Evolutionary conservation across 2,329 filamentous ascomycete species (phyloP).

Genomic region (Nannizziopsis barbatae): DNA sequence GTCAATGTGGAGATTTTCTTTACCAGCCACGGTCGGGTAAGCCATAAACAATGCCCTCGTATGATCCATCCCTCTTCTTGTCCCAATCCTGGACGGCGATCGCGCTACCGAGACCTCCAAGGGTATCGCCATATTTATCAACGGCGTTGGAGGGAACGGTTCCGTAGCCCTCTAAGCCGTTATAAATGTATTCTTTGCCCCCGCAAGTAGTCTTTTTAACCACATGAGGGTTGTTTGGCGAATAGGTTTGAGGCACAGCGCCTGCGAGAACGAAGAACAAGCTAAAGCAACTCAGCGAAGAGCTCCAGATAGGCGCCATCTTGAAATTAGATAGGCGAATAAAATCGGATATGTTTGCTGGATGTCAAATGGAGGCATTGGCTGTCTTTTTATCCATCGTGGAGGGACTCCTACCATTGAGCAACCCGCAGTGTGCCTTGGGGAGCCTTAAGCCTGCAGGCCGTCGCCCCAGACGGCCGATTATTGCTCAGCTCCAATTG

Average conservation of each 20-base stretch:
- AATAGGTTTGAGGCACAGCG: slow-evolving; percentile 9
- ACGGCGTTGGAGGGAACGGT: slow-evolving; percentile 45
- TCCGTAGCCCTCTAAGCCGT: slow-evolving; percentile 57
- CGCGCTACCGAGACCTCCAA: slow-evolving; percentile 55
- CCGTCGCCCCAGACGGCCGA: background rate
- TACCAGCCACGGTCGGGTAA: slow-evolving; percentile 59
- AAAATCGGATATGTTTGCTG: background rate
- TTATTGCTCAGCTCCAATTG: background rate
- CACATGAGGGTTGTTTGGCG: slow-evolving; percentile 12
- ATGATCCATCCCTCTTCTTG: slow-evolving; percentile 41
- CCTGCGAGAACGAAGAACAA: slow-evolving; percentile 15
- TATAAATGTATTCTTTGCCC: slow-evolving; percentile 53
- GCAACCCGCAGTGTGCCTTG: slow-evolving; percentile 1
- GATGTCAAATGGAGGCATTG: background rate
- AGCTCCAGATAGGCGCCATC: slow-evolving; percentile 19
- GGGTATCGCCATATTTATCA: slow-evolving; percentile 59
- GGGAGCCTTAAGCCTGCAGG: background rate
- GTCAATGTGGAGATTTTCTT: slow-evolving; percentile 13
- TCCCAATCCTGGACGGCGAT: slow-evolving; percentile 56
- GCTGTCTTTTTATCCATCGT: background rate
- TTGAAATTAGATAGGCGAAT: slow-evolving; percentile 10
- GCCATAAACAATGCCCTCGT: slow-evolving; percentile 51
- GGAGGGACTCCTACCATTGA: background rate
- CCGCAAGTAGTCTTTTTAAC: slow-evolving; percentile 47
- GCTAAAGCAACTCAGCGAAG: background rate